Evolutionary conservation across 2,329 filamentous ascomycete genomes (phyloP), one percentile per base, ranked within the genome.

Genomic region (Ceratocystis cubensis): DNA sequence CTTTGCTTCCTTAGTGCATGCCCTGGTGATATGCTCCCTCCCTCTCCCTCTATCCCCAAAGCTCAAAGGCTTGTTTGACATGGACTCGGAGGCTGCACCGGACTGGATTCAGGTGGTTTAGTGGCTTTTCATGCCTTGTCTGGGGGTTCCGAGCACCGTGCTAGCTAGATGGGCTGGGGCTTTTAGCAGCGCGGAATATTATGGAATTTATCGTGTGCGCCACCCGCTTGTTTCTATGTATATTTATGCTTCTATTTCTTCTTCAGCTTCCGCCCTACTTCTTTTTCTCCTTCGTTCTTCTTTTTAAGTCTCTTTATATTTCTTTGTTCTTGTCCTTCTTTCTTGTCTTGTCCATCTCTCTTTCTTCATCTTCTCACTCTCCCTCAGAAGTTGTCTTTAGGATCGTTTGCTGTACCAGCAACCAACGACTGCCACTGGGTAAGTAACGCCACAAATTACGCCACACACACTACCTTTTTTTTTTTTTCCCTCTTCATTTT

Each of bases 201-300:
- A 59, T 7, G 30, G 28, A 37, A 37, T 59, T 59, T 59, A 59
- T 59, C 56, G 56, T 30, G 56, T 59, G 56, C 33, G 56, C 56
- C 56, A 33, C 56, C 56, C 56, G 6, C 56, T 59, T 59, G 56
- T 59, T 59, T 15, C 56, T 59, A 59, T 59, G 33, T 57, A 59
- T 64, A 33, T n/a, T 25, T 20, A 28, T 45, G n/a, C 50, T 46
- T 50, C 33, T 59, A 57, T 57, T 57, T 64, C 33, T 46, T 53
- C 15, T 59, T 37, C 56, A 33, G 13, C 56, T 59, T 59, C 28
- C 10, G 53, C 25, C 53, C 20, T 53, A 10, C n/a, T 53, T 63
- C n/a, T 63, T 48, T 5, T 46, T 50, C 17, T 48, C 48, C 8
- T 28, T 17, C 22, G 3, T n/a, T 50, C 33, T n/a, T 8, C 25